phyloP scores from a whole-genome alignment of 768 basidiomycete species.

The Austroboletus eburneus region DNA sequence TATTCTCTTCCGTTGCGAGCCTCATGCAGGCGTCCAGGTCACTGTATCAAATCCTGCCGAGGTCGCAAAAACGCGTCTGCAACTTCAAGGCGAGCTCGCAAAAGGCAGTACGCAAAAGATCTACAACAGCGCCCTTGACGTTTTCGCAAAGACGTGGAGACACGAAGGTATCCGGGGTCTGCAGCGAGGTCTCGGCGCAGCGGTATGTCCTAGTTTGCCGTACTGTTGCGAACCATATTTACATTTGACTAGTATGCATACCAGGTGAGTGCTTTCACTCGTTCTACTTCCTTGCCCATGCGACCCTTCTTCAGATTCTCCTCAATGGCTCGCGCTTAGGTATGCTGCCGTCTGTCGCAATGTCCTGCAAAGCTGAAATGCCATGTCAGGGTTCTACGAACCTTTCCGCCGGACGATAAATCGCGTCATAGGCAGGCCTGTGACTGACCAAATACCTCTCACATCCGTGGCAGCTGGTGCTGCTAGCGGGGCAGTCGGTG shows the following conservation, averaged over 20 bases:
- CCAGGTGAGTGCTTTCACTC: slow-evolving; percentile 53
- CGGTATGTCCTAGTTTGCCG: slow-evolving; percentile 47
- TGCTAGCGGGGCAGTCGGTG: slow-evolving; percentile 84
- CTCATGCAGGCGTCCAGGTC: slow-evolving; percentile 44
- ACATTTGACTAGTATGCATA: slow-evolving; percentile 67
- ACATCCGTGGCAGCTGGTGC: slow-evolving; percentile 88
- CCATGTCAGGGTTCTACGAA: slow-evolving; percentile 92
- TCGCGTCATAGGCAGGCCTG: slow-evolving; percentile 54
- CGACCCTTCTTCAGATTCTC: slow-evolving; percentile 56
- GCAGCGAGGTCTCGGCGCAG: slow-evolving; percentile 87
- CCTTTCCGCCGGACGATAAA: slow-evolving; percentile 78
- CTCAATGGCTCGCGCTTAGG: slow-evolving; percentile 90
- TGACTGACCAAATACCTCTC: slow-evolving; percentile 62
- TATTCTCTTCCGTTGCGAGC: background rate
- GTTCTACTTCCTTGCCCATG: background rate
- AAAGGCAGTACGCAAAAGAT: slow-evolving; percentile 68
- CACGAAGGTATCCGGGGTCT: slow-evolving; percentile 90
- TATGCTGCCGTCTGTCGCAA: slow-evolving; percentile 24
- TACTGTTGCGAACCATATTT: slow-evolving; percentile 3
- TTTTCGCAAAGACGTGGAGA: slow-evolving; percentile 79
- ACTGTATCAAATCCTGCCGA: slow-evolving; percentile 78
- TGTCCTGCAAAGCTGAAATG: slow-evolving; percentile 12
- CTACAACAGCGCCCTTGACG: slow-evolving; percentile 88
- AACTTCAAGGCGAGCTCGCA: slow-evolving; percentile 92
- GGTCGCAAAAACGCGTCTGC: slow-evolving; percentile 85